phyloP scores from a whole-genome alignment of 164 flowering plant genomes.

The Vitis labrusca region DNA sequence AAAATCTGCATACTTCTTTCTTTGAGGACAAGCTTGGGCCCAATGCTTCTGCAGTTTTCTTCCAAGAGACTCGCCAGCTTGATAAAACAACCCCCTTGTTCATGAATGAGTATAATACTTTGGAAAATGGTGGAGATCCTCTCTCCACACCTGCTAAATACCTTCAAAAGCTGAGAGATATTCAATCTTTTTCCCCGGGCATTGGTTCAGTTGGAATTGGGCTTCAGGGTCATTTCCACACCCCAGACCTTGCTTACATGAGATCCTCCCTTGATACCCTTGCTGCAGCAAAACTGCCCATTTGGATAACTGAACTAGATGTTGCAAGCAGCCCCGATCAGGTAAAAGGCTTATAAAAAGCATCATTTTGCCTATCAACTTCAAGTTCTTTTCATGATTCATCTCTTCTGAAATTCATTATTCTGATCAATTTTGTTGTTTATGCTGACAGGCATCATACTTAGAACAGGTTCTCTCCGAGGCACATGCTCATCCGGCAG shows the following conservation, averaged over 20 bases:
- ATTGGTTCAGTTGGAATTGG: conserved; percentile 46
- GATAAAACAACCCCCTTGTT: conserved; percentile 41
- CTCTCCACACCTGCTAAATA: conserved; percentile 37
- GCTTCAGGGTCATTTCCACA: conserved; percentile 51
- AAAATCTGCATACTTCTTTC: conserved; percentile 58
- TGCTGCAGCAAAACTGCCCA: conserved; percentile 49
- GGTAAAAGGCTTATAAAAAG: conserved; percentile 24
- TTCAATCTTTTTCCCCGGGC: conserved; percentile 12
- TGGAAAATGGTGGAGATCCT: conserved; percentile 33
- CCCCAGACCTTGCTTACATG: conserved; percentile 57
- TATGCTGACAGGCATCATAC: conserved; percentile 37
- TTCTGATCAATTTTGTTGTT: background rate
- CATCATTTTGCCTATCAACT: too few relatives aligned
- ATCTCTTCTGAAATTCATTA: too few relatives aligned
- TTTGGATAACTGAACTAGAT: conserved; percentile 84
- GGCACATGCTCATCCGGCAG: conserved; percentile 50
- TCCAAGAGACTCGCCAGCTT: conserved; percentile 22
- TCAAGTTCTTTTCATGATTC: too few relatives aligned
- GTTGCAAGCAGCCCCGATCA: conserved; percentile 36
- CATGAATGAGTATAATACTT: conserved; percentile 71
- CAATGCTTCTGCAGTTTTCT: conserved; percentile 27
- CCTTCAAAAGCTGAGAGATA: conserved; percentile 38
- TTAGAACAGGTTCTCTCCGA: conserved; percentile 65
- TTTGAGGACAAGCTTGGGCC: conserved; percentile 51
- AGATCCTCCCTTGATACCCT: conserved; percentile 64